Evolutionary conservation across 192 early-diverging fungal genomes (phyloP), one percentile per base, ranked within the genome.

Genomic region (Backusella macrospora): DNA sequence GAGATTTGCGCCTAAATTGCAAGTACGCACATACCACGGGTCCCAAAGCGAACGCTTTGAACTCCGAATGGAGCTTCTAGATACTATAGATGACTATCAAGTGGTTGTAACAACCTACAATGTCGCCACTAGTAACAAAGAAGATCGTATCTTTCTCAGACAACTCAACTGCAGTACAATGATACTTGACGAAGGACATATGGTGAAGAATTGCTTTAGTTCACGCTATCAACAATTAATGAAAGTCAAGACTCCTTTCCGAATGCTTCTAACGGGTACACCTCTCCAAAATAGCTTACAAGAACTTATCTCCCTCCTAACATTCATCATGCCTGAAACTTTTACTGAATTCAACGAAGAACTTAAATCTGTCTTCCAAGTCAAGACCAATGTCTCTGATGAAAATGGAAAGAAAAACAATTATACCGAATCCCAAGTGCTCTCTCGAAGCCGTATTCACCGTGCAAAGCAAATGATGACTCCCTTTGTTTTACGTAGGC

Each of bases 111-210:
- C 96, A 0, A 97, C 94, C 5, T 95, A 97, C 64, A 91, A 87
- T 29, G 78, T 95, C 39, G 93, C 94, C 0, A 90, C 93, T 0
- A 85, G 90, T 4, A 78, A 84, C 38, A 86, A 86, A 67, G 83
- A 92, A 7, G 94, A 96, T 72, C 86, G 93, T 9, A 75, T 76
- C 44, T 96, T 95, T 72, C 82, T 97, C 13, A 89, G 86, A 66
- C 70, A 78, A n/a, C 73, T 92, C 42, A 67, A 72, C 0, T 93
- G 91, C 76, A 76, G 86, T 65, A 83, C 90, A 15, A 80, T 96
- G 66, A 90, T 97, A 49, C 80, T 97, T 37, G 96, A 97, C 78
- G 96, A 97, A 75, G 95, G 95, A 14, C 92, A 95, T 64, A 92
- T 94, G 91, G 82, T 97, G 67, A 97, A 97, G 83, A 97, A 97